These are phyloP conservation scores for Fraxinus pennsylvanica DNA, from an alignment of 257 asterid genomes.

Conservation along the genomic window DNA sequence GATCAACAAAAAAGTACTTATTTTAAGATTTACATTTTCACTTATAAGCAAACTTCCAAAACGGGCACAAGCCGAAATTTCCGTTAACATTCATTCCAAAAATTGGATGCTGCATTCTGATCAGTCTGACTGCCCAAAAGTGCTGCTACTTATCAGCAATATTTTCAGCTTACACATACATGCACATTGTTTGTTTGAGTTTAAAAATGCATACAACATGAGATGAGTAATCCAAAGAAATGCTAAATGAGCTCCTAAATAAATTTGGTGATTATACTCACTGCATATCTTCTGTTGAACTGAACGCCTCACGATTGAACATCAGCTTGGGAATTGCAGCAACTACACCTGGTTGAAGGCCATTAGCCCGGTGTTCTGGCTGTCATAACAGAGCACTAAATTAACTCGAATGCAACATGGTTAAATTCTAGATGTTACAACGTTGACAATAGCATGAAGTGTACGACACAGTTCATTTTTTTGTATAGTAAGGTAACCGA, in stretches of 20 bases:
- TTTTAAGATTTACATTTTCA: background rate
- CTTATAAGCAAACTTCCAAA: background rate
- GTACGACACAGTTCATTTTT: background rate
- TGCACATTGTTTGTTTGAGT: background rate
- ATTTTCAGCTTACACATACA: background rate
- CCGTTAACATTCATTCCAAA: background rate
- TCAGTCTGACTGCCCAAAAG: background rate
- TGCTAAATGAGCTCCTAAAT: conserved; percentile 6
- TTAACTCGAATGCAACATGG: conserved; percentile 9
- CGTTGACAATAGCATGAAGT: background rate
- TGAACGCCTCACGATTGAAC: conserved; percentile 68
- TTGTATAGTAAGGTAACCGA: background rate
- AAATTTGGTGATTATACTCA: conserved; percentile 40
- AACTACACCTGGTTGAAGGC: conserved; percentile 73
- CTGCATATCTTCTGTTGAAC: conserved; percentile 75
- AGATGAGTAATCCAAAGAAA: background rate
- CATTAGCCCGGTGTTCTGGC: conserved; percentile 62
- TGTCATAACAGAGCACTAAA: conserved; percentile 35
- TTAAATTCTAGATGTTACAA: background rate
- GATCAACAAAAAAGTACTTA: background rate
- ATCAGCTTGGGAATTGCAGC: conserved; percentile 90
- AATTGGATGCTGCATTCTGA: background rate
- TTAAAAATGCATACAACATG: background rate
- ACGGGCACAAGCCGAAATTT: background rate
- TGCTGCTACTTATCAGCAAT: background rate